Evolutionary conservation across 768 basidiomycete species (phyloP).

Genomic region (Leccinellum albellum): DNA sequence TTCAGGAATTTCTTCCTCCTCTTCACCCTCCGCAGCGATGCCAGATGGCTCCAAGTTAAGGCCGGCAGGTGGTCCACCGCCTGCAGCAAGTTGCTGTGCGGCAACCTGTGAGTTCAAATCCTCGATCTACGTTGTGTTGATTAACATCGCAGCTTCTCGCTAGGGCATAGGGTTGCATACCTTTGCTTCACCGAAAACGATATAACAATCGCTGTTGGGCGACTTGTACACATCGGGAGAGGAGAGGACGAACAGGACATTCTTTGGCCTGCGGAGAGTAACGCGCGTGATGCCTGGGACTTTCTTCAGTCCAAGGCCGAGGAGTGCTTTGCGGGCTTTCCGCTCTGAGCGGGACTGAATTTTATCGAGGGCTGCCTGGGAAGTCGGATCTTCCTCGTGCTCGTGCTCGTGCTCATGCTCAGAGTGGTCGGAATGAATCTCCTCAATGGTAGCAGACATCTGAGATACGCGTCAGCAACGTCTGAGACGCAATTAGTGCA

Average conservation of each 20-base stretch:
- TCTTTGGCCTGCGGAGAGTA: constrained; percentile 91
- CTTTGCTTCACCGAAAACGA: constrained; percentile 98
- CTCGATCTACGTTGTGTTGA: constrained; percentile 55
- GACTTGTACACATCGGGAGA: constrained; percentile 98
- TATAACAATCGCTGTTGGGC: constrained; percentile 95
- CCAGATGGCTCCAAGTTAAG: constrained; percentile 50
- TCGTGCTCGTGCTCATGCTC: constrained; percentile 63
- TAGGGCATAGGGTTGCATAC: constrained; percentile 34
- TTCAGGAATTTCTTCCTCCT: constrained; percentile 79
- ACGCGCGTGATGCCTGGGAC: constrained; percentile 93
- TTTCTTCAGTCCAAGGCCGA: constrained; percentile 87
- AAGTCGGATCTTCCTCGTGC: constrained; percentile 79
- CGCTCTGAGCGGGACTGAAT: constrained; percentile 93
- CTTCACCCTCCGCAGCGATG: constrained; percentile 50
- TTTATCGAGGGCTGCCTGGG: constrained; percentile 82
- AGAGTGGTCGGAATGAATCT: constrained; percentile 77
- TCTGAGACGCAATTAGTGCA: constrained; percentile 24
- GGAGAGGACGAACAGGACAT: constrained; percentile 91
- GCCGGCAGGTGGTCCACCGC: constrained; percentile 42
- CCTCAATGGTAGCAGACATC: constrained; percentile 81
- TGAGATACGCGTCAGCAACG: constrained; percentile 30
- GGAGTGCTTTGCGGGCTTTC: constrained; percentile 91
- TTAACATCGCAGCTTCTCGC: not conserved
- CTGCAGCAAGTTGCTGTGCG: constrained; percentile 70
- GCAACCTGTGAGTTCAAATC: constrained; percentile 82